A percentile compares a stretch with the other conserved stretches of the same genome.
Evolutionary conservation across 169 alveolate species (phyloP).

Genomic region (Cryptosporidium bovis): DNA sequence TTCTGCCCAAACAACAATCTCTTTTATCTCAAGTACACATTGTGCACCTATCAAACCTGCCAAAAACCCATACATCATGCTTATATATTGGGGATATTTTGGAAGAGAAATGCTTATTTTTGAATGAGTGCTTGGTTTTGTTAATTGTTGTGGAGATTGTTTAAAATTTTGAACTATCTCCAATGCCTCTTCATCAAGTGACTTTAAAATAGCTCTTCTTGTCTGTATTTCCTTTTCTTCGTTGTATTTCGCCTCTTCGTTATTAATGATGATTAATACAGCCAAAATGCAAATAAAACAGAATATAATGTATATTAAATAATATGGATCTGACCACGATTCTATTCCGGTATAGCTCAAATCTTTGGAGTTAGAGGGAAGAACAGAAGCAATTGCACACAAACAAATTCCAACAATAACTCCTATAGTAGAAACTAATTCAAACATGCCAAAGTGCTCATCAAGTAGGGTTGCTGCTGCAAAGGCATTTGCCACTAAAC

Average conservation of each 20-base stretch:
- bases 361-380: constrained; percentile 76
- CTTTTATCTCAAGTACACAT: constrained; percentile 86
- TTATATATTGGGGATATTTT: constrained; percentile 78
- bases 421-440: constrained; percentile 84
- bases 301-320: constrained; percentile 80
- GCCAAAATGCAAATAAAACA: constrained; percentile 81
- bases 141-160: constrained; percentile 15
- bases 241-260: constrained; percentile 80
- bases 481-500: constrained; percentile 85
- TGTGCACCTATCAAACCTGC: constrained; percentile 88
- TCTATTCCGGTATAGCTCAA: constrained; percentile 77
- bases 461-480: constrained; percentile 84
- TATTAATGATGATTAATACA: constrained; percentile 80
- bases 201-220: constrained; percentile 75
- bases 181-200: constrained; percentile 65
- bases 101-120: constrained; percentile 69
- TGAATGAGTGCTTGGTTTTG: constrained; percentile 34
- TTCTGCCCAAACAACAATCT: constrained; percentile 82
- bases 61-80: constrained; percentile 84
- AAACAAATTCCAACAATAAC: constrained; percentile 83
- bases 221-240: constrained; percentile 78
- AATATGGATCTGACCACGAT: constrained; percentile 87
- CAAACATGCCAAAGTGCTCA: constrained; percentile 84
- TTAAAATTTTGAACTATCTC: constrained; percentile 5
- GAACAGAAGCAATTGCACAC: constrained; percentile 85